phyloP scores from a whole-genome alignment of 352 stramenopile species.

The Phytophthora foliorum region DNA sequence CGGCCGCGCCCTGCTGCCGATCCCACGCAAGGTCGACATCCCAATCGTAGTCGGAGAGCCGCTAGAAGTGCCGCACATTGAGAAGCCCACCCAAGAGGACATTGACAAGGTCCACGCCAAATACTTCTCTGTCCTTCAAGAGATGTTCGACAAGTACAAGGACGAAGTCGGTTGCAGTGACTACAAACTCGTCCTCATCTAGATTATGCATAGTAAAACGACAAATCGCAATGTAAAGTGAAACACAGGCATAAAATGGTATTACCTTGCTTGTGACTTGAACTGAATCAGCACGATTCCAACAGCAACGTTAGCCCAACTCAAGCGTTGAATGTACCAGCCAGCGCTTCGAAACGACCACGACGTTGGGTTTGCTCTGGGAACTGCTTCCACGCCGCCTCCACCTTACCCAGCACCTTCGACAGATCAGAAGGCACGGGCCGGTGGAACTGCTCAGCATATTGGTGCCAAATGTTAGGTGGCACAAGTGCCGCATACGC shows the following conservation, averaged over 20 bases:
- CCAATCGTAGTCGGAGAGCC: constrained; percentile 74
- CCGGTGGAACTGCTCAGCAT: constrained; percentile 66
- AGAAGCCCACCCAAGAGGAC: constrained; percentile 56
- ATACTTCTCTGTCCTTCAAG: constrained; percentile 67
- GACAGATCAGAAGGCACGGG: constrained; percentile 57
- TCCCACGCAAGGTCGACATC: constrained; percentile 72
- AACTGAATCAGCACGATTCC: not conserved
- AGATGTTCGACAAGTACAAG: constrained; percentile 83
- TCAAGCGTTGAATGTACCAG: constrained; percentile 36
- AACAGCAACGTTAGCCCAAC: not conserved
- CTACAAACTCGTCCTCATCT: constrained; percentile 78
- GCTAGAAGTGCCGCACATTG: constrained; percentile 59
- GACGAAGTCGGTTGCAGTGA: constrained; percentile 75
- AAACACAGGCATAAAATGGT: constrained; percentile 21
- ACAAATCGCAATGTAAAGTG: not conserved
- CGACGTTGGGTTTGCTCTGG: constrained; percentile 64
- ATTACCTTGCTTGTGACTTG: constrained; percentile 13
- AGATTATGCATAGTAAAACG: not conserved
- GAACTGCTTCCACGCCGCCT: constrained; percentile 56
- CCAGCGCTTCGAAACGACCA: constrained; percentile 66
- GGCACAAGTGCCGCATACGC: constrained; percentile 77
- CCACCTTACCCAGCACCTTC: constrained; percentile 43
- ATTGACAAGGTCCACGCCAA: constrained; percentile 69
- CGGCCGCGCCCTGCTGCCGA: constrained; percentile 68
- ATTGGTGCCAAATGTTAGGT: constrained; percentile 71